Evolutionary conservation across 768 basidiomycete genomes (phyloP).

Genomic region (Ramaria rubella): DNA sequence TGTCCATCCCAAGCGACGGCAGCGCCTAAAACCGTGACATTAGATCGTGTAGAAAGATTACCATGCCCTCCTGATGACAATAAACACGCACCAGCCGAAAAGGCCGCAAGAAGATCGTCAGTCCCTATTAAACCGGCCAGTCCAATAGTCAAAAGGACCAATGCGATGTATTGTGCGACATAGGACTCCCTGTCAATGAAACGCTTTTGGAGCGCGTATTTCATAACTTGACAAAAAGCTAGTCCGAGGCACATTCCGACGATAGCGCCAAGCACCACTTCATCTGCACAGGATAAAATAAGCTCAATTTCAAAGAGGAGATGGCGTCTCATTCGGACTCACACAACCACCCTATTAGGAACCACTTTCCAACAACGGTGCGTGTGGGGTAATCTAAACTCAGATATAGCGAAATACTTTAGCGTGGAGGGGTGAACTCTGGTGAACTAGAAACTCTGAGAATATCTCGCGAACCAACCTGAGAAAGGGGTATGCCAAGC

Average conservation of each 20-base stretch:
- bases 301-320: background rate
- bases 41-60: constrained; percentile 1
- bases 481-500: constrained; percentile 90
- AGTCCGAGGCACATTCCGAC: constrained; percentile 59
- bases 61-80: background rate
- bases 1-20: constrained; percentile 91
- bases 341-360: constrained; percentile 81
- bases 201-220: constrained; percentile 50
- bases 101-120: constrained; percentile 85
- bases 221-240: constrained; percentile 67
- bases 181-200: constrained; percentile 79
- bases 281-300: constrained; percentile 40
- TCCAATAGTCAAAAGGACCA: constrained; percentile 72
- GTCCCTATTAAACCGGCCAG: constrained; percentile 70
- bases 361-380: constrained; percentile 75
- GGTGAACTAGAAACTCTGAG: background rate
- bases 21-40: constrained; percentile 44
- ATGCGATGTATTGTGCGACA: constrained; percentile 74
- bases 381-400: constrained; percentile 56
- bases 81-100: constrained; percentile 60
- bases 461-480: constrained; percentile 21
- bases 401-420: constrained; percentile 69
- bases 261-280: constrained; percentile 71
- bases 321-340: constrained; percentile 20
- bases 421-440: background rate